A percentile compares a stretch with the other conserved stretches of the same genome.
These are phyloP conservation scores for Talaromyces sp. DNA, from an alignment of 2,329 filamentous ascomycete species.

Conservation along the genomic window DNA sequence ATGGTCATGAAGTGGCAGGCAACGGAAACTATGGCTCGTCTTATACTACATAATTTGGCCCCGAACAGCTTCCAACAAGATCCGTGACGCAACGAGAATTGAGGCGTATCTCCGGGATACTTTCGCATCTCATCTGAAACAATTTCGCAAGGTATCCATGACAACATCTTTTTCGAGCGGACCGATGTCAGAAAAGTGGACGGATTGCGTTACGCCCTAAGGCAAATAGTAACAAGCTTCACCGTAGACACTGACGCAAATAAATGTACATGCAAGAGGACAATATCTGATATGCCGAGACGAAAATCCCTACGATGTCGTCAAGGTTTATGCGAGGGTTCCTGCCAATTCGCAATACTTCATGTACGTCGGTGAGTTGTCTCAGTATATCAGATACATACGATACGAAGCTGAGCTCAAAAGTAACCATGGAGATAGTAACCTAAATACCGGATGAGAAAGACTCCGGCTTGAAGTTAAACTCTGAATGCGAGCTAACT, in stretches of 20 bases:
- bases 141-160: not conserved
- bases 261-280: not conserved
- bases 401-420: not conserved
- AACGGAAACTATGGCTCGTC: not conserved
- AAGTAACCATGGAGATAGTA: not conserved
- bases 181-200: not conserved
- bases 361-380: not conserved
- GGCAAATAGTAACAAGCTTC: not conserved
- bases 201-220: not conserved
- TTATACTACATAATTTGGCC: not conserved
- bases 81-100: not conserved
- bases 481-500: not conserved
- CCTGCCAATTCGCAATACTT: not conserved
- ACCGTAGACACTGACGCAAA: not conserved
- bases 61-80: not conserved
- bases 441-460: not conserved
- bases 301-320: not conserved
- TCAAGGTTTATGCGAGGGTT: constrained; percentile 6
- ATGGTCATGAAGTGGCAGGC: too few species aligned
- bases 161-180: not conserved
- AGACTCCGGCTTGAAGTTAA: not conserved
- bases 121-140: not conserved
- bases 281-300: constrained; percentile 2
- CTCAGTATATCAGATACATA: not conserved
- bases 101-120: not conserved